These are phyloP conservation scores for Macrolepiota fuliginosa DNA, from an alignment of 768 basidiomycete species.

Conservation along the genomic window DNA sequence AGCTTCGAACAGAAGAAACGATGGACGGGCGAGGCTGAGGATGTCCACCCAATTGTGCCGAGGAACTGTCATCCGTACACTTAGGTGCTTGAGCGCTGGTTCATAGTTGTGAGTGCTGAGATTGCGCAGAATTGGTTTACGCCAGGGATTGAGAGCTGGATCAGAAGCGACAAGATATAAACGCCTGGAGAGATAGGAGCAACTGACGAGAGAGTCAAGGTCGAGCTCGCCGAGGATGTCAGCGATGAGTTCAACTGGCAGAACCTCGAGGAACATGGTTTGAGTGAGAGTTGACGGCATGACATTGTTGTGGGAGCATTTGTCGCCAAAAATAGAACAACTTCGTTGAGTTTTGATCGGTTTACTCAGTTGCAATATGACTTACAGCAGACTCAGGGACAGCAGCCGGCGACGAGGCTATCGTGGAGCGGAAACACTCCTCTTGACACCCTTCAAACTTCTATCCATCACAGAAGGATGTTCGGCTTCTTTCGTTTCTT, in stretches of 20 bases:
- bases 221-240: slow-evolving; percentile 71
- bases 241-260: slow-evolving; percentile 78
- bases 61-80: slow-evolving; percentile 62
- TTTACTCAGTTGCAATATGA: background rate
- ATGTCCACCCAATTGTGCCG: slow-evolving; percentile 82
- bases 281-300: background rate
- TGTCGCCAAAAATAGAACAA: slow-evolving; percentile 3
- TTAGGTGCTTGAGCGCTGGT: slow-evolving; percentile 51
- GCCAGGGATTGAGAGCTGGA: slow-evolving; percentile 71
- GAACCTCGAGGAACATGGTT: slow-evolving; percentile 40
- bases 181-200: slow-evolving; percentile 60
- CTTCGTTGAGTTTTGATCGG: background rate
- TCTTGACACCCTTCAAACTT: background rate
- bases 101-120: slow-evolving; percentile 49
- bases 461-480: background rate
- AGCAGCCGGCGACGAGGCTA: background rate
- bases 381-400: background rate
- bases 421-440: background rate
- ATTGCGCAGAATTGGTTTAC: slow-evolving; percentile 61
- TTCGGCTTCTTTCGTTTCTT: background rate
- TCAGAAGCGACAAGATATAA: slow-evolving; percentile 61
- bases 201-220: slow-evolving; percentile 52
- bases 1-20: slow-evolving; percentile 64
- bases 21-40: slow-evolving; percentile 55
- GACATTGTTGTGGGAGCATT: background rate